These are phyloP conservation scores for Bacidia gigantensis DNA, from an alignment of 495 filamentous ascomycete genomes.

Conservation along the genomic window DNA sequence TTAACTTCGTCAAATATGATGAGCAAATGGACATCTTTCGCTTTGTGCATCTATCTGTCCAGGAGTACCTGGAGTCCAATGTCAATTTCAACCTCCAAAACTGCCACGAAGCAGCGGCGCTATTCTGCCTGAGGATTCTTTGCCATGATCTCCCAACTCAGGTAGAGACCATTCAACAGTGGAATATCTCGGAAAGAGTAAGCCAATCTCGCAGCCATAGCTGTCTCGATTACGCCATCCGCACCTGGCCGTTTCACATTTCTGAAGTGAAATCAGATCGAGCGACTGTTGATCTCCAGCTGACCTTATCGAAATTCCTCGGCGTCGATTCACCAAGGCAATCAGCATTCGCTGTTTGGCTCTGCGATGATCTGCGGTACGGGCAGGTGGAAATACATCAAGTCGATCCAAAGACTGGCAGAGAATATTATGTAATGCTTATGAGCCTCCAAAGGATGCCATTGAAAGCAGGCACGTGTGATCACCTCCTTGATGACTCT, in stretches of 20 bases:
- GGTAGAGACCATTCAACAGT: no score
- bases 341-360: no score
- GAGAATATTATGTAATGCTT: neutral
- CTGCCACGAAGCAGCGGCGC: constrained; percentile 2
- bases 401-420: neutral
- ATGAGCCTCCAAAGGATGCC: neutral
- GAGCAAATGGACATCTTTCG: constrained; percentile 14
- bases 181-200: no score
- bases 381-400: no score
- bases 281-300: no score
- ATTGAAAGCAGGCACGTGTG: neutral
- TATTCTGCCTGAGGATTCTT: neutral
- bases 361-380: no score
- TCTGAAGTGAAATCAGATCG: neutral
- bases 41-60: constrained; percentile 21
- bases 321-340: no score
- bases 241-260: neutral
- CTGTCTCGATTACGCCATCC: neutral
- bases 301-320: no score
- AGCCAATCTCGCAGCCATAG: no score
- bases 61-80: constrained; percentile 15
- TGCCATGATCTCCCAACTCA: no score
- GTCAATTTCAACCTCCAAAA: neutral
- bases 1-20: constrained; percentile 21
- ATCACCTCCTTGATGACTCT: neutral